Percentiles rank a stretch among this genome's conserved stretches.
Conservation (phyloP, 78 protist genomes). For the Ministeria vibrans region DNA sequence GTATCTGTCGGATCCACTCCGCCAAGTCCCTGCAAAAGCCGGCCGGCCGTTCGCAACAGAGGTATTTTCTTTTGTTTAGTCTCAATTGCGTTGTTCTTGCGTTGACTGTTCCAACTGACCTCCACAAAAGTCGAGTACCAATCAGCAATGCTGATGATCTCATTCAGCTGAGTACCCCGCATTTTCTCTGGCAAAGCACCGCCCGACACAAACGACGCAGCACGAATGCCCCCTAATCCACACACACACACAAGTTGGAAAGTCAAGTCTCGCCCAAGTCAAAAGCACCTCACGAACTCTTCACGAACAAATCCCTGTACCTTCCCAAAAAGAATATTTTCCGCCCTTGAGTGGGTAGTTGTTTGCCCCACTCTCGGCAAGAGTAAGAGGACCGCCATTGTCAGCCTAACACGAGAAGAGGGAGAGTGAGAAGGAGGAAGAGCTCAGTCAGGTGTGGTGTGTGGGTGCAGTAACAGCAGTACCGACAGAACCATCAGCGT, state of each 20-base stretch:
- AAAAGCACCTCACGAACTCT: not conserved
- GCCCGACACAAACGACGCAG: slow-evolving; percentile 27
- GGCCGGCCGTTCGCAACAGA: too few species aligned
- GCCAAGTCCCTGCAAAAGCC: too few species aligned
- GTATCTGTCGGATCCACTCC: slow-evolving; percentile 23
- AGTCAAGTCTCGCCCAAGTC: not conserved
- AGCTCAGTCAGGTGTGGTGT: not conserved
- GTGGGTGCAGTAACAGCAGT: too few species aligned
- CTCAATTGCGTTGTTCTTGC: too few species aligned
- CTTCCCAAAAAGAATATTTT: slow-evolving; percentile 10
- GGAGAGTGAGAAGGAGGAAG: not conserved
- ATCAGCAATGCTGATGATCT: not conserved
- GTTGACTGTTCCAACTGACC: too few species aligned
- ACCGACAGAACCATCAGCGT: slow-evolving; percentile 28
- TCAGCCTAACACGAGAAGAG: too few species aligned
- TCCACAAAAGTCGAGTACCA: slow-evolving; percentile 36
- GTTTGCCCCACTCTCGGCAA: slow-evolving; percentile 14
- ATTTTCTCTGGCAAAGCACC: slow-evolving; percentile 13
- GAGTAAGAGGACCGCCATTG: too few species aligned
- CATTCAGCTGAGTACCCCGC: slow-evolving; percentile 22
- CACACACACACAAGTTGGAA: not conserved
- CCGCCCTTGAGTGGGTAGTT: slow-evolving; percentile 44
- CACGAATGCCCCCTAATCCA: slow-evolving; percentile 50
- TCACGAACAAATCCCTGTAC: too few species aligned
- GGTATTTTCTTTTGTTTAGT: too few species aligned